phyloP scores from a whole-genome alignment of 352 stramenopile species.

The Phytophthora nicotianae region DNA sequence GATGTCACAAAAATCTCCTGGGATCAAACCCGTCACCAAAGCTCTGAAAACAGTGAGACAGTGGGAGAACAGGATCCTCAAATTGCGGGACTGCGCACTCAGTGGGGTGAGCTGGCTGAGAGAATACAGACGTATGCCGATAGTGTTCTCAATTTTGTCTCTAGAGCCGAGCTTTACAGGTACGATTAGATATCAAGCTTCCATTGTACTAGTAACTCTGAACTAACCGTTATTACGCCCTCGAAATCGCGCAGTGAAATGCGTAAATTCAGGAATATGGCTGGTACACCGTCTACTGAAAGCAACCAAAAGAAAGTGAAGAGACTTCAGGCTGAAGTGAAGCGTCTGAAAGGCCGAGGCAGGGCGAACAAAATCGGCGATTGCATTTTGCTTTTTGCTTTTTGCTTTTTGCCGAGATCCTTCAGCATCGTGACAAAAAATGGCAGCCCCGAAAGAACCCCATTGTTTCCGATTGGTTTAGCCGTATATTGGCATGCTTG shows the following conservation, averaged over 20 bases:
- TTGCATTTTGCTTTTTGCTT: background rate
- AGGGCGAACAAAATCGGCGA: background rate
- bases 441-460: background rate
- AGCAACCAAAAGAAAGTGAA: background rate
- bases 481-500: background rate
- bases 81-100: background rate
- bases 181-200: background rate
- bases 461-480: background rate
- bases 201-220: background rate
- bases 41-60: constrained; percentile 3
- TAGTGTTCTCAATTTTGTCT: background rate
- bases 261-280: background rate
- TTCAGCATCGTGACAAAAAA: background rate
- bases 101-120: background rate
- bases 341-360: background rate
- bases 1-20: background rate
- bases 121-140: background rate
- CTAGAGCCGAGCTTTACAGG: constrained; percentile 1
- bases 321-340: background rate
- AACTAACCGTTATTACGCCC: background rate
- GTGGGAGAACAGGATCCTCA: constrained; percentile 4
- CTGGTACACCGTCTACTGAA: background rate
- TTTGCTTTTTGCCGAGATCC: background rate
- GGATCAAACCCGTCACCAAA: background rate
- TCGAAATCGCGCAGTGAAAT: constrained; percentile 1